Base-by-base conservation (phyloP, 2,329 filamentous ascomycete species). In the Phoma herbarum region DNA sequence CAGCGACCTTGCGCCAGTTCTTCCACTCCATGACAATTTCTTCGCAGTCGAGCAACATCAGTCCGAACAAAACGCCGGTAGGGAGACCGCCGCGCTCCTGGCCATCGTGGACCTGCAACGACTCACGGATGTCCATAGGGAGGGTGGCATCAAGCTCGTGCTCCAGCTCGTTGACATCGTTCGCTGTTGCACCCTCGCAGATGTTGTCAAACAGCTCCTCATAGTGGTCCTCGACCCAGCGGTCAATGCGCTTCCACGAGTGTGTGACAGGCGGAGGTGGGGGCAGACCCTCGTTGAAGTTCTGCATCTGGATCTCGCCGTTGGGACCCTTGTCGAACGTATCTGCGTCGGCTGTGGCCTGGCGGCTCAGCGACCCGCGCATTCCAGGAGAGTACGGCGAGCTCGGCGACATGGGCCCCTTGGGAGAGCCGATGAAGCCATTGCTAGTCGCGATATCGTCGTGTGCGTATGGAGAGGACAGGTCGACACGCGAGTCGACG, bases 1-100 rank as follows among this genome's bases (percentile, higher is more conserved):
- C 88, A 74, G 97, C 97, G 62, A 99, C 95, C 63, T 87, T 88
- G 69, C 92, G 89, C 95, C 95, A 99, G 74, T 97, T 96, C 70
- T 91, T 90, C 92, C 94, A 98, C 76, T 99, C 95, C 77, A 97
- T 93, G 22, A 97, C 90, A 68, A 99, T 97, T 75, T 99, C 95
- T 78, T 99, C 95, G 74, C 95, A 98, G 77, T 99, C 95, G 57
- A 99, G 86, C 63, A 99, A 81, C 95, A 99, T 99, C 75, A 88
- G 90, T 60, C 93, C 87, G 70, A 99, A 98, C 61, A 99, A 87
- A 66, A 98, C 90, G 63, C 95, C 95, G 0, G 94, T 97, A 0
- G 95, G 95, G 57, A 85, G 85, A 63, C 95, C 95, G 62, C 93
- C 92, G 64, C 95, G 90, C 80, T 99, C 95, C 78, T 99, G 95